Percentiles rank a stretch among this genome's conserved stretches.
Evolutionary conservation across 345 rosid genomes (phyloP).

Genomic region (Boechera stricta): DNA sequence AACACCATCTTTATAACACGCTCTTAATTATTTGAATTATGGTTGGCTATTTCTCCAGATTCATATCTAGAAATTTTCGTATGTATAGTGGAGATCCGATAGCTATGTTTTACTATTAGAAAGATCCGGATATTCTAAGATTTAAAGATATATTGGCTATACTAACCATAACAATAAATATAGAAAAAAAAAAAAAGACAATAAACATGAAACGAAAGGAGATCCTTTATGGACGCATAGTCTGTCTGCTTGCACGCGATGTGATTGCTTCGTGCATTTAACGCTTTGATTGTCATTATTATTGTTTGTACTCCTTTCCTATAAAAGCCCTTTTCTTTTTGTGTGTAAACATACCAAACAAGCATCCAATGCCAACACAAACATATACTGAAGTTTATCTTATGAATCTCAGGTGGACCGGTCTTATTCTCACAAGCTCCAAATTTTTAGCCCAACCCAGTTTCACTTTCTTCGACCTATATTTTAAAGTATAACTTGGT

Average conservation of each 20-base stretch:
- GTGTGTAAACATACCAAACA: neutral
- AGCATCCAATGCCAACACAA: conserved; percentile 30
- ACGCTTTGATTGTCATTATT: conserved; percentile 38
- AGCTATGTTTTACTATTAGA: neutral
- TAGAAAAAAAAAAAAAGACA: neutral
- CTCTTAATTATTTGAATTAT: no score
- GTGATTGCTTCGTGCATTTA: conserved; percentile 41
- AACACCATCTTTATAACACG: no score
- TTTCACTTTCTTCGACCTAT: neutral
- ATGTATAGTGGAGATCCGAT: neutral
- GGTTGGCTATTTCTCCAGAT: no score
- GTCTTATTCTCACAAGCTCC: conserved; percentile 13
- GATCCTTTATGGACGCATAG: conserved; percentile 29
- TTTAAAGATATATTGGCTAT: neutral
- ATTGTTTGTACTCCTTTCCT: conserved; percentile 1
- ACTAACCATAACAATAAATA: neutral
- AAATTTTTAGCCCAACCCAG: conserved; percentile 20
- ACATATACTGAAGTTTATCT: neutral
- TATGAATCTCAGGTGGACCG: neutral
- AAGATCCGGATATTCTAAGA: neutral
- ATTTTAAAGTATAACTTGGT: neutral
- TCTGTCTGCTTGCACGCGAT: conserved; percentile 41
- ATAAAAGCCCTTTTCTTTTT: neutral
- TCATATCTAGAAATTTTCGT: no score
- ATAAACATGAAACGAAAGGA: conserved; percentile 20